A percentile compares a stretch with the other conserved stretches of the same genome.
phyloP scores from a whole-genome alignment of 805 yeast genomes.

The Hanseniaspora vineae region DNA sequence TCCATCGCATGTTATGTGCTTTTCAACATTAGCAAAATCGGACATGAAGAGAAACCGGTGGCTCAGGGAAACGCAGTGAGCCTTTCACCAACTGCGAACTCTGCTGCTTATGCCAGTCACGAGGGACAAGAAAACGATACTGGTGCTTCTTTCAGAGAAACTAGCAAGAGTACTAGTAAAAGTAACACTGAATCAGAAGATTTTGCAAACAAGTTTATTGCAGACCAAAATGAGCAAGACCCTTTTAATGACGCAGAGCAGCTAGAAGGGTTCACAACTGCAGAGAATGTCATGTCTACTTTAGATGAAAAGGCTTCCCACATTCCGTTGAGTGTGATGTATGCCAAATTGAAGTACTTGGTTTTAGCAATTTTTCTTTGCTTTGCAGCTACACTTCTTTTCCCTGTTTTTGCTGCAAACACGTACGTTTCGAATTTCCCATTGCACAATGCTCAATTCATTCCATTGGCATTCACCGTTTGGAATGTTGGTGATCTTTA shows the following conservation, averaged over 20 bases:
- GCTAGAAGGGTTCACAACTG: not conserved
- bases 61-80: not conserved
- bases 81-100: too few relatives aligned
- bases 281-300: not conserved
- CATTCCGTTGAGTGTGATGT: conserved; percentile 48
- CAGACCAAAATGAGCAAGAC: not conserved
- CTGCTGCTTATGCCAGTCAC: too few relatives aligned
- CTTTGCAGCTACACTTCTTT: conserved; percentile 60
- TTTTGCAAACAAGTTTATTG: too few relatives aligned
- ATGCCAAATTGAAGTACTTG: conserved; percentile 49
- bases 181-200: too few relatives aligned
- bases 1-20: conserved; percentile 14
- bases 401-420: conserved; percentile 82
- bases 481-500: conserved; percentile 87
- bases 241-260: not conserved
- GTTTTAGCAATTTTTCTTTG: conserved; percentile 61
- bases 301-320: conserved; percentile 21
- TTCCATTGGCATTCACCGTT: conserved; percentile 66
- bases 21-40: conserved; percentile 16
- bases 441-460: conserved; percentile 29
- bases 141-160: too few relatives aligned
- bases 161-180: too few relatives aligned
- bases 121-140: too few relatives aligned
- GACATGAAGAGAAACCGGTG: conserved; percentile 2
- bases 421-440: conserved; percentile 34